Conservation (phyloP, 2,329 filamentous ascomycete genomes). For the Cordyceps javanica region DNA sequence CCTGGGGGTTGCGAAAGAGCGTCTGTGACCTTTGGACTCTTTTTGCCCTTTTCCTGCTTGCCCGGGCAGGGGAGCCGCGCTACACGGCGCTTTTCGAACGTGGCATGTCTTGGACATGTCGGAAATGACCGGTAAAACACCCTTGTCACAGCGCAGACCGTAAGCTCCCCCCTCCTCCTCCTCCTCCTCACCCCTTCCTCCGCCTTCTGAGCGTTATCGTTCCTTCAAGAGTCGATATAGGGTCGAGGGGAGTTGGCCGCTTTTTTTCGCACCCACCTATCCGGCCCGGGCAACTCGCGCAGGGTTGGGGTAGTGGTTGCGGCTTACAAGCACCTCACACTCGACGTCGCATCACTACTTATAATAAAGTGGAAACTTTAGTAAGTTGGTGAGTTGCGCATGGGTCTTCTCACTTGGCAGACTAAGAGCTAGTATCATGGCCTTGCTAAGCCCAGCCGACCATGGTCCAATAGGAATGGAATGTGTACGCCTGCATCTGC, state of each 20-base stretch:
- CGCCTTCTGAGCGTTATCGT: slow-evolving; percentile 6
- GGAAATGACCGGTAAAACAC: slow-evolving; percentile 1
- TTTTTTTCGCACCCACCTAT: neutral
- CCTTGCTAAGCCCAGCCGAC: neutral
- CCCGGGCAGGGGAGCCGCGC: too few relatives aligned
- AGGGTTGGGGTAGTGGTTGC: slow-evolving; percentile 7
- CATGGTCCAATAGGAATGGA: slow-evolving; percentile 1
- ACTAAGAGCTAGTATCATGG: slow-evolving; percentile 11
- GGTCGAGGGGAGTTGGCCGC: too few relatives aligned
- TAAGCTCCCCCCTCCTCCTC: too few relatives aligned
- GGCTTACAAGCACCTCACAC: slow-evolving; percentile 5
- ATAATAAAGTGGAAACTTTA: slow-evolving; percentile 14
- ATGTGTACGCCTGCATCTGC: neutral
- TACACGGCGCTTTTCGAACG: neutral
- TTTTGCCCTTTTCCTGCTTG: neutral
- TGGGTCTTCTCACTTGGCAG: slow-evolving; percentile 5
- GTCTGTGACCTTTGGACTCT: too few relatives aligned
- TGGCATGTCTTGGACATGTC: neutral
- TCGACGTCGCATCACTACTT: neutral
- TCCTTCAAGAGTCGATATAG: neutral
- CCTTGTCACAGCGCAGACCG: neutral
- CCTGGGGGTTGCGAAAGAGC: too few relatives aligned
- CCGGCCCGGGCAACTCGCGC: too few relatives aligned
- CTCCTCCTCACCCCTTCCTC: too few relatives aligned
- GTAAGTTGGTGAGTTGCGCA: slow-evolving; percentile 9